Evolutionary conservation across 2,329 filamentous ascomycete genomes (phyloP).

Genomic region (Ophiostoma tasmaniense): DNA sequence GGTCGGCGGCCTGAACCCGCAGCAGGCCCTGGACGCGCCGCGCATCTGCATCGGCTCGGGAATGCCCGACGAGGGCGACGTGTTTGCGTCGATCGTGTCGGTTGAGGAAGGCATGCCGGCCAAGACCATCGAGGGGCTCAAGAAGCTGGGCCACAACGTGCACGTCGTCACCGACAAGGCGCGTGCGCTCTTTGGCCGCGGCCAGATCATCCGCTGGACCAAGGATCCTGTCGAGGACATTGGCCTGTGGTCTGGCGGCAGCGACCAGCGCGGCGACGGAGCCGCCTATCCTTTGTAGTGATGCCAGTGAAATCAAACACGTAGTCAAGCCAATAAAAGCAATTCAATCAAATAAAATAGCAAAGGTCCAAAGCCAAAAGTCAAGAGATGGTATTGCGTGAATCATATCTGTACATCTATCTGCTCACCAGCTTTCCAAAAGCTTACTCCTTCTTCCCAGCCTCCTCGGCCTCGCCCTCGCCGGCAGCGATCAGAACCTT

Average conservation of each 20-base stretch:
- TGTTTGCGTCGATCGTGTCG: slow-evolving; percentile 57
- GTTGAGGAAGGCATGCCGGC: slow-evolving; percentile 74
- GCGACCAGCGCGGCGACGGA: slow-evolving; percentile 81
- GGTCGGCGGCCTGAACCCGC: slow-evolving; percentile 70
- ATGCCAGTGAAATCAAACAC: not conserved
- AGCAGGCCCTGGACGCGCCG: slow-evolving; percentile 83
- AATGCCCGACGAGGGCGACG: slow-evolving; percentile 52
- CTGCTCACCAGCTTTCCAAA: not conserved
- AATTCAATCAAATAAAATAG: not conserved
- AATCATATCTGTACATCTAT: slow-evolving; percentile 1
- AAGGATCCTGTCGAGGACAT: slow-evolving; percentile 60
- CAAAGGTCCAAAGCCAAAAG: not conserved
- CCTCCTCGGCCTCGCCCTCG: slow-evolving; percentile 26
- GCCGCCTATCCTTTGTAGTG: slow-evolving; percentile 46
- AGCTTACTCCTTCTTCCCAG: slow-evolving; percentile 22
- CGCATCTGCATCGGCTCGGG: slow-evolving; percentile 79
- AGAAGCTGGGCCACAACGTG: slow-evolving; percentile 63
- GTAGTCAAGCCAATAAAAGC: not conserved
- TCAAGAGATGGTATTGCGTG: slow-evolving; percentile 4
- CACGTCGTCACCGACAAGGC: slow-evolving; percentile 56
- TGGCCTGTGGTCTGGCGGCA: slow-evolving; percentile 77
- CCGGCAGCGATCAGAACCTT: slow-evolving; percentile 63
- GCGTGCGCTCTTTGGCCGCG: slow-evolving; percentile 69
- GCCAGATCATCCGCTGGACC: slow-evolving; percentile 75
- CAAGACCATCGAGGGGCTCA: slow-evolving; percentile 59